A percentile compares a stretch with the other conserved stretches of the same genome.
Evolutionary conservation across 768 basidiomycete species (phyloP).

Genomic region (Mycena rebaudengoi): DNA sequence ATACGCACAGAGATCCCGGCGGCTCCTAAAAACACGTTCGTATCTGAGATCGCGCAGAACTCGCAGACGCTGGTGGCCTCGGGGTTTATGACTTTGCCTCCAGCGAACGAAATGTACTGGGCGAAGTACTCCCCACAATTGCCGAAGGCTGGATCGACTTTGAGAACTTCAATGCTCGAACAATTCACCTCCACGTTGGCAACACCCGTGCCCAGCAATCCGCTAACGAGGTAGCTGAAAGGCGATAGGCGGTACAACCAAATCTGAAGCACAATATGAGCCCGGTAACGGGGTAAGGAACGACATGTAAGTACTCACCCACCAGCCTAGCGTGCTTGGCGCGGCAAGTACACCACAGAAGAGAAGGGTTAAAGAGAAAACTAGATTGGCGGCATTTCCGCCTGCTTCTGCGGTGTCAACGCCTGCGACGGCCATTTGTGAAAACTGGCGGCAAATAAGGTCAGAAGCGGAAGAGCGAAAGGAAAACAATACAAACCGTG

Average conservation of each 20-base stretch:
- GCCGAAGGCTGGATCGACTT: conserved; percentile 61
- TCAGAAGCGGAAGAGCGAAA: not conserved
- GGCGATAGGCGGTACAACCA: conserved; percentile 50
- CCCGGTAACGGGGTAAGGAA: not conserved
- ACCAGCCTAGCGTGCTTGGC: conserved; percentile 32
- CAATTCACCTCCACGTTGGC: conserved; percentile 52
- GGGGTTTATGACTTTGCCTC: conserved; percentile 67
- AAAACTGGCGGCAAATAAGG: conserved; percentile 25
- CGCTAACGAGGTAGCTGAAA: conserved; percentile 45
- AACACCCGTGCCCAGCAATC: conserved; percentile 35
- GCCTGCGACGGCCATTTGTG: conserved; percentile 46
- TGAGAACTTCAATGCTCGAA: conserved; percentile 58
- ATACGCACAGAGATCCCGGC: conserved; percentile 66
- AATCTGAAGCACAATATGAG: conserved; percentile 30
- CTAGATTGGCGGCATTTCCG: conserved; percentile 48
- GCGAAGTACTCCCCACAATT: conserved; percentile 63
- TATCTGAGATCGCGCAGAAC: conserved; percentile 66
- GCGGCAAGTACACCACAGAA: conserved; percentile 50
- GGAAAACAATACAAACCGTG: conserved; percentile 17
- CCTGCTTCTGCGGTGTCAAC: conserved; percentile 46
- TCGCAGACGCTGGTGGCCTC: conserved; percentile 60
- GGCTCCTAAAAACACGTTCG: conserved; percentile 62
- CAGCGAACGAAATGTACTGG: conserved; percentile 54
- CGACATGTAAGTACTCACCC: conserved; percentile 18
- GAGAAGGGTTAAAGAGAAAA: conserved; percentile 50